A percentile compares a stretch with the other conserved stretches of the same genome.
Evolutionary conservation across 2,329 filamentous ascomycete genomes (phyloP).

Genomic region (Aureobasidium sp.): DNA sequence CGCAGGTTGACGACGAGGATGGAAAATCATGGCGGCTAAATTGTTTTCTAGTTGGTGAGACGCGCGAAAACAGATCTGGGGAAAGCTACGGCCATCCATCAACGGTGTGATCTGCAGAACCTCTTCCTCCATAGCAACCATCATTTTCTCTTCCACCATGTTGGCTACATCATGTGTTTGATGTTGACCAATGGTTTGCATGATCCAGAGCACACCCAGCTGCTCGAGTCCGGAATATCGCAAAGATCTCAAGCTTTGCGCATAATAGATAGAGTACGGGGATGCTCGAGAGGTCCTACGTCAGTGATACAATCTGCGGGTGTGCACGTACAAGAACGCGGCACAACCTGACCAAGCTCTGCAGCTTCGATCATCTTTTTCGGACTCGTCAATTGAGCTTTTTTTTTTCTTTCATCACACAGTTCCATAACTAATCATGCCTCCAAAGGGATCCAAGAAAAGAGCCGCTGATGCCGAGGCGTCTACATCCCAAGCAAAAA

Average conservation of each 20-base stretch:
- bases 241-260: neutral
- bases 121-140: neutral
- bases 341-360: neutral
- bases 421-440: neutral
- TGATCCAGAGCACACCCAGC: too few species aligned
- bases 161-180: too few species aligned
- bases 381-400: neutral
- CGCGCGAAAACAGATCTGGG: constrained; percentile 5
- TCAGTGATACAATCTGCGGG: neutral
- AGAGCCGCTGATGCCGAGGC: neutral
- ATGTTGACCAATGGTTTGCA: neutral
- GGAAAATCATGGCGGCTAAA: neutral
- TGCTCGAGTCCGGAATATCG: neutral
- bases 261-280: neutral
- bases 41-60: neutral
- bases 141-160: neutral
- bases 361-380: neutral
- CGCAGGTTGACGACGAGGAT: neutral
- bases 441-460: neutral
- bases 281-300: neutral
- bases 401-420: neutral
- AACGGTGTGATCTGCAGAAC: neutral
- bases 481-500: neutral
- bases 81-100: constrained; percentile 1
- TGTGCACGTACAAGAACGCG: neutral